A percentile compares a stretch with the other conserved stretches of the same genome.
Conservation (phyloP, 2,329 filamentous ascomycete species). For the Alternaria arborescens region DNA sequence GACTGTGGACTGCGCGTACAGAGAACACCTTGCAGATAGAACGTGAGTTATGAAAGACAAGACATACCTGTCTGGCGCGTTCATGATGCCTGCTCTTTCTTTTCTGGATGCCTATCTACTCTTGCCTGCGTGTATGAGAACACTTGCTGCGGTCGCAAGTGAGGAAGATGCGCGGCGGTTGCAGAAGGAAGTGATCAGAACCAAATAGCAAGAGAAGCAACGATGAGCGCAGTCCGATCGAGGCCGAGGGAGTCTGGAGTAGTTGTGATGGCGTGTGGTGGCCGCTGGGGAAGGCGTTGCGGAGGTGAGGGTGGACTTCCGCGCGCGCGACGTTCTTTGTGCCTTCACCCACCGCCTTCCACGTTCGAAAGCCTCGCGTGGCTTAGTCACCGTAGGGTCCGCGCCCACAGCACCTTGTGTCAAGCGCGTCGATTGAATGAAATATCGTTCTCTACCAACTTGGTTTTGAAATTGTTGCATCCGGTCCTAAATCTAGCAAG, state of each 20-base stretch:
- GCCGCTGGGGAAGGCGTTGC: conserved; percentile 10
- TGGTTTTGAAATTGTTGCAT: not conserved
- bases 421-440: not conserved
- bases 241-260: not conserved
- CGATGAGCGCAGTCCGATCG: not conserved
- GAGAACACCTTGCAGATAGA: conserved; percentile 1
- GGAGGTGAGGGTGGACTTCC: conserved; percentile 19
- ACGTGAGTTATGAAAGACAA: not conserved
- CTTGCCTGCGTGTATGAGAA: conserved; percentile 2
- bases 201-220: not conserved
- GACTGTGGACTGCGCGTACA: conserved; percentile 15
- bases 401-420: not conserved
- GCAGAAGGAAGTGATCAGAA: not conserved
- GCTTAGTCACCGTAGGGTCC: conserved; percentile 7
- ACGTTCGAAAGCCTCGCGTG: conserved; percentile 7
- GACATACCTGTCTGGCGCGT: conserved; percentile 51
- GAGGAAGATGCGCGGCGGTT: not conserved
- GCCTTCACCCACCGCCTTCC: conserved; percentile 26
- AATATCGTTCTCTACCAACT: not conserved
- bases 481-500: not conserved
- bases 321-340: conserved; percentile 27
- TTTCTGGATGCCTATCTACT: conserved; percentile 7
- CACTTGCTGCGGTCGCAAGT: conserved; percentile 9
- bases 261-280: not conserved
- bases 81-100: conserved; percentile 39